A percentile compares a stretch with the other conserved stretches of the same genome.
phyloP scores from a whole-genome alignment of 148 eudicot genomes.

The Bassia scoparia region DNA sequence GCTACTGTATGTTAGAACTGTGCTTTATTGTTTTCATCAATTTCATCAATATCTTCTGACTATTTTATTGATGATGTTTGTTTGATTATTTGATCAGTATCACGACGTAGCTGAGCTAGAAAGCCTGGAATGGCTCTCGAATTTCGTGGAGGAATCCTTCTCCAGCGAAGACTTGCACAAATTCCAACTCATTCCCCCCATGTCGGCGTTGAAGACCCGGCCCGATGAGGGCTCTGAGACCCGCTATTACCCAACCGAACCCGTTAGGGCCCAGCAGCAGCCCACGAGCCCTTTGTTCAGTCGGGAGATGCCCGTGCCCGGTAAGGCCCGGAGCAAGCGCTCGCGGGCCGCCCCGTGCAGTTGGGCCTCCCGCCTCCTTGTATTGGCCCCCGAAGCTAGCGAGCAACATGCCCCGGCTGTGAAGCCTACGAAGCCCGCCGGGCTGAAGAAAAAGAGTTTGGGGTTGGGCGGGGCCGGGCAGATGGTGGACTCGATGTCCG shows the following conservation, averaged over 20 bases:
- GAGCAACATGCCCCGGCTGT: constrained; percentile 22
- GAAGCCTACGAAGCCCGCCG: constrained; percentile 35
- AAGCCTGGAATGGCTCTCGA: constrained; percentile 95
- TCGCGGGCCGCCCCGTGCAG: constrained; percentile 72
- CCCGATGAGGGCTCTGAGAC: constrained; percentile 24
- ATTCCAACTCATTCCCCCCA: constrained; percentile 55
- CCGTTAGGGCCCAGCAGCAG: not conserved
- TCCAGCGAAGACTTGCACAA: constrained; percentile 74
- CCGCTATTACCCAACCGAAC: constrained; percentile 30
- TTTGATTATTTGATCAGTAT: constrained; percentile 38
- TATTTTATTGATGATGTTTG: not conserved
- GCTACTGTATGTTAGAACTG: not conserved
- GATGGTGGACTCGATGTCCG: not conserved
- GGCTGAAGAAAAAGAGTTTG: constrained; percentile 30
- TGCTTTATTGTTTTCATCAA: not conserved
- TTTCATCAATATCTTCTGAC: not conserved
- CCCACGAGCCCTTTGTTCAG: constrained; percentile 33
- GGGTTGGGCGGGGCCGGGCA: constrained; percentile 7
- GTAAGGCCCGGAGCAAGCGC: constrained; percentile 93
- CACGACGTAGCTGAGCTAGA: constrained; percentile 90
- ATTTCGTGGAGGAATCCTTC: constrained; percentile 88
- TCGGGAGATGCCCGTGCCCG: constrained; percentile 64
- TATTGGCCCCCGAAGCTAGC: constrained; percentile 19
- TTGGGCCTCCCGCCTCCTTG: constrained; percentile 72
- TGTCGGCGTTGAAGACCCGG: constrained; percentile 43